Percentiles rank a stretch among this genome's conserved stretches.
These are phyloP conservation scores for Yarrowia alimentaria DNA, from an alignment of 805 yeast species.

Conservation along the genomic window DNA sequence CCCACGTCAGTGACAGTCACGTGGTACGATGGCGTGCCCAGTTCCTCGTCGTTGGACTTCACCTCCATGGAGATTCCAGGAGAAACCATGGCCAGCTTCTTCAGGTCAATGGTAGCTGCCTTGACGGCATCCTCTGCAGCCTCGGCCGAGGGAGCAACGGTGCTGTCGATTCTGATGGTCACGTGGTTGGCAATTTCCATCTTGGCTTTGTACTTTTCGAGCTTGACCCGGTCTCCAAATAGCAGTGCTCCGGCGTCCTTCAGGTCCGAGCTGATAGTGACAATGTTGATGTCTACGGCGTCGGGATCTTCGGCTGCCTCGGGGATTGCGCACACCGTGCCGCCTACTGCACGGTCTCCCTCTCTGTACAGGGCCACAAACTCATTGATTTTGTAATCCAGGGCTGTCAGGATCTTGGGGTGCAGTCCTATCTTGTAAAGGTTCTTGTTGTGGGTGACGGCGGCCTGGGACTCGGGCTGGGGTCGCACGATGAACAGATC, in stretches of 20 bases:
- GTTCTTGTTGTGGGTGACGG: conserved; percentile 14
- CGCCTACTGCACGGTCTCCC: conserved; percentile 16
- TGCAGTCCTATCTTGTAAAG: conserved; percentile 15
- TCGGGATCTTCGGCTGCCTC: conserved; percentile 31
- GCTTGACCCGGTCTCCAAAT: conserved; percentile 52
- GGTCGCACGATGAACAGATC: conserved; percentile 25
- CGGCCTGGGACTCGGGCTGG: conserved; percentile 12
- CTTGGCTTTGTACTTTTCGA: conserved; percentile 48
- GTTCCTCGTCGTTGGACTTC: conserved; percentile 40
- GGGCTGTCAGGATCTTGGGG: conserved; percentile 16
- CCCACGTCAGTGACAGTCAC: conserved; percentile 55
- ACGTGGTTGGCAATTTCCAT: conserved; percentile 49
- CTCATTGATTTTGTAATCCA: conserved; percentile 9
- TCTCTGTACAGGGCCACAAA: conserved; percentile 15
- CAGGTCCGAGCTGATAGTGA: conserved; percentile 37
- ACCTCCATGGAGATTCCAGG: conserved; percentile 45
- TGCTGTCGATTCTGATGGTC: conserved; percentile 39
- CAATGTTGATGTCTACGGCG: conserved; percentile 33
- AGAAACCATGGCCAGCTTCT: conserved; percentile 38
- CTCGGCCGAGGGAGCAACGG: conserved; percentile 34
- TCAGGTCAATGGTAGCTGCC: conserved; percentile 41
- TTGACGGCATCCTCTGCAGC: conserved; percentile 29
- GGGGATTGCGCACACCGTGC: conserved; percentile 11
- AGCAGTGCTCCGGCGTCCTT: conserved; percentile 46
- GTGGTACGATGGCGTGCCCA: no score